A percentile compares a stretch with the other conserved stretches of the same genome.
Conservation (phyloP, 768 basidiomycete genomes). For the Mycena pura region DNA sequence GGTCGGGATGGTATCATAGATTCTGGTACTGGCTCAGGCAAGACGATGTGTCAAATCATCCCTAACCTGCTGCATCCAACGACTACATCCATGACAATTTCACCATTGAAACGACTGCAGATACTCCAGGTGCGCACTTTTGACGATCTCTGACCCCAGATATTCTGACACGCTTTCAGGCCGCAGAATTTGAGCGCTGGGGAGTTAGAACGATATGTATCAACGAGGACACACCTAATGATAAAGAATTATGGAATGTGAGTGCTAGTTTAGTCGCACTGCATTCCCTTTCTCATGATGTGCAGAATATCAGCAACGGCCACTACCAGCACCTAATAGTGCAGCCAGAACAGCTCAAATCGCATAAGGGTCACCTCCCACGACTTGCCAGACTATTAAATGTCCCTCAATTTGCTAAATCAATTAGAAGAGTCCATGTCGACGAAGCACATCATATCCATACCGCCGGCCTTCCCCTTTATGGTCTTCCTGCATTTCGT, state of each 20-base stretch:
- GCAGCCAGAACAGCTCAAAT: slow-evolving; percentile 25
- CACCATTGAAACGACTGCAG: slow-evolving; percentile 21
- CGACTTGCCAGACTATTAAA: slow-evolving; percentile 18
- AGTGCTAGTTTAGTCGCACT: not conserved
- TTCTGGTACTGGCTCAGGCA: too few species aligned
- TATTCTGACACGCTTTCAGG: not conserved
- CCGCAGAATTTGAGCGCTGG: slow-evolving; percentile 4
- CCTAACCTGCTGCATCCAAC: slow-evolving; percentile 27
- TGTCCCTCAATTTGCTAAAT: slow-evolving; percentile 4
- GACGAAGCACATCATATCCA: slow-evolving; percentile 34
- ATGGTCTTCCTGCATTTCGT: slow-evolving; percentile 30
- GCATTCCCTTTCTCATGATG: too few species aligned
- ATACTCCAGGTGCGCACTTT: slow-evolving; percentile 6
- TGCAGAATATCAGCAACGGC: slow-evolving; percentile 9
- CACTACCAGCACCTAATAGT: slow-evolving; percentile 20
- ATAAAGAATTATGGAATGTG: slow-evolving; percentile 25
- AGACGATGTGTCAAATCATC: slow-evolving; percentile 36
- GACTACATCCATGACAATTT: slow-evolving; percentile 5
- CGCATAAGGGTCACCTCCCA: slow-evolving; percentile 20
- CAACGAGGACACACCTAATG: slow-evolving; percentile 30
- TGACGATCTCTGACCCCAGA: not conserved
- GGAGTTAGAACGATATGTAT: slow-evolving; percentile 28
- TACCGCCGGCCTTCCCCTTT: slow-evolving; percentile 26
- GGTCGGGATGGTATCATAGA: slow-evolving; percentile 28
- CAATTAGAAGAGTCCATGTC: slow-evolving; percentile 20